A percentile compares a stretch with the other conserved stretches of the same genome.
Conservation (phyloP, 306 rosid species). For the Fragaria vesca region DNA sequence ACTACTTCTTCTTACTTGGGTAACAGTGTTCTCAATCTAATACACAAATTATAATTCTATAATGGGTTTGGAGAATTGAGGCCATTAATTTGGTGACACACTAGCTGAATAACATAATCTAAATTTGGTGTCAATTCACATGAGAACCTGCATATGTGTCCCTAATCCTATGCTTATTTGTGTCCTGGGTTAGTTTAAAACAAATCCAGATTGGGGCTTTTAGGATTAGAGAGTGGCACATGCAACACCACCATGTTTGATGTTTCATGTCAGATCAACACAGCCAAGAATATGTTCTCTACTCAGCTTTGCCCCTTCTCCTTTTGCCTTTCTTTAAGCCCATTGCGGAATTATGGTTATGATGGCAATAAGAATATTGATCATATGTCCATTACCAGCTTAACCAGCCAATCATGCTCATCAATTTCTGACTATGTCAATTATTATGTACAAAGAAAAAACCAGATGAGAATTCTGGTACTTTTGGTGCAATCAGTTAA, state of each 20-base stretch:
- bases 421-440: not conserved
- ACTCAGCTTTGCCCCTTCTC: constrained; percentile 11
- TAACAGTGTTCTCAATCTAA: not conserved
- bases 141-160: constrained; percentile 31
- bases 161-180: not conserved
- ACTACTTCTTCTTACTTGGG: not conserved
- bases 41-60: not conserved
- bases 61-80: constrained; percentile 1
- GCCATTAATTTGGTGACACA: constrained; percentile 7
- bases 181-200: not conserved
- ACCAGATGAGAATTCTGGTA: not conserved
- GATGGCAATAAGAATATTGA: constrained; percentile 29
- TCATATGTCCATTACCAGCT: constrained; percentile 25
- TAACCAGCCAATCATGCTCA: not conserved
- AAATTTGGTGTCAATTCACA: constrained; percentile 33
- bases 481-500: not conserved
- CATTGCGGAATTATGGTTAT: constrained; percentile 2
- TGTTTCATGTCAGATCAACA: constrained; percentile 44
- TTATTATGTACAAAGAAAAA: not conserved
- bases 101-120: not conserved
- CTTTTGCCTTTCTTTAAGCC: not conserved
- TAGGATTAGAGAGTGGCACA: constrained; percentile 25
- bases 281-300: constrained; percentile 58
- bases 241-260: constrained; percentile 19
- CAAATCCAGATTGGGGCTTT: constrained; percentile 3